Evolutionary conservation across 2,329 filamentous ascomycete genomes (phyloP), one percentile per base, ranked within the genome.

Genomic region (Penicillium frequentans): DNA sequence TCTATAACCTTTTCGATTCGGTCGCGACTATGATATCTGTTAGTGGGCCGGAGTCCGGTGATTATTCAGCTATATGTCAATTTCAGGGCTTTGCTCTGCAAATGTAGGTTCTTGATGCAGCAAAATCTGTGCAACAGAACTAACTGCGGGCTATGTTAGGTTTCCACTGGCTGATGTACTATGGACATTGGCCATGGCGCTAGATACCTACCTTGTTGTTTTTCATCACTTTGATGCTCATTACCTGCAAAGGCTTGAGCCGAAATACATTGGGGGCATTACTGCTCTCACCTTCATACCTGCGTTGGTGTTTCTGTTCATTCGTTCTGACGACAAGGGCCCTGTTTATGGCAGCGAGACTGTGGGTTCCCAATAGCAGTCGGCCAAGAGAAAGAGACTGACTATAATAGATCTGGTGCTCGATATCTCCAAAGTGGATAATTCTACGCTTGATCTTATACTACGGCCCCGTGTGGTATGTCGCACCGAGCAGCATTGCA

Each of bases 41-140:
- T 23, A 70, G 67, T 59, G 75, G 75, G 10, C 73, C 73, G 2
- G 56, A 54, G 7, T 71, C 71, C 0, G 74, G 75, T 1, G 62
- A 74, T 48, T 29, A 52, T 9, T 73, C 73, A 2, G 62, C 69
- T 0, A 42, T 75, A 29, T 75, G 73, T 53, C 70, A 73, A 56
- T 75, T 75, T 43, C 73, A 75, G 59, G 73, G 68, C 5, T 75
- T 75, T 56, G 65, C 70, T 5, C 69, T 74, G 48, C 73, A 75
- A 49, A 75, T 75, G 73, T 75, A 60, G 27, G 64, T 59, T 8
- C 11, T 45, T 16, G 16, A 24, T 9, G 31, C 23, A 16, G 5
- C 7, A 11, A 26, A 7, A 11, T 4, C 2, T 11, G 26, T 46
- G 13, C 16, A 21, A 11, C 26, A 27, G 19, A 2, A 27, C 42